phyloP scores from a whole-genome alignment of 1,284 basidiomycete species.

The Schizopora paradoxa region DNA sequence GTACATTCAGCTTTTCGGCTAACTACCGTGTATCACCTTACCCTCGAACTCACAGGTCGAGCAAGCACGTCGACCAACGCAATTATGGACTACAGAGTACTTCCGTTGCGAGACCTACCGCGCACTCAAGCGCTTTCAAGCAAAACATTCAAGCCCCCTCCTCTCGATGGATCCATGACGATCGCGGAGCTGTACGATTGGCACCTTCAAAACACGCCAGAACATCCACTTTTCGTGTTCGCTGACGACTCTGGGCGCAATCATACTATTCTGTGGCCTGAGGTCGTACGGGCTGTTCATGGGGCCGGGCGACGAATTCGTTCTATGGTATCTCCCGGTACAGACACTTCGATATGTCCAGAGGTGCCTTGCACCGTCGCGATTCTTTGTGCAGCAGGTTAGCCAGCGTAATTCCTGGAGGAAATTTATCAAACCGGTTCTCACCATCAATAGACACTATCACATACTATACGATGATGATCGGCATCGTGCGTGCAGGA shows the following conservation, averaged over 20 bases:
- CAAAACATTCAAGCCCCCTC: slow-evolving; percentile 27
- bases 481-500: slow-evolving; percentile 12
- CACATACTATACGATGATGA: slow-evolving; percentile 4
- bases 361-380: too few species aligned
- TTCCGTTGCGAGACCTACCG: too few species aligned
- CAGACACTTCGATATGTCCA: too few species aligned
- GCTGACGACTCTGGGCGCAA: slow-evolving; percentile 21
- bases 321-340: too few species aligned
- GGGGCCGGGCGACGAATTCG: slow-evolving; percentile 18
- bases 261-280: slow-evolving; percentile 25
- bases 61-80: too few species aligned
- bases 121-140: too few species aligned
- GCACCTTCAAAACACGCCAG: slow-evolving; percentile 29
- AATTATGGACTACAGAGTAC: too few species aligned
- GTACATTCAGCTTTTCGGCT: too few species aligned
- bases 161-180: slow-evolving; percentile 31
- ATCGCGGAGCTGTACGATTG: slow-evolving; percentile 34
- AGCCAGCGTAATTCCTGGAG: too few species aligned
- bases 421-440: slow-evolving; percentile 1
- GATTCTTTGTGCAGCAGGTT: slow-evolving; percentile 22
- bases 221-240: slow-evolving; percentile 33
- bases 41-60: too few species aligned
- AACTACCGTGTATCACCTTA: too few species aligned
- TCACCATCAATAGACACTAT: slow-evolving; percentile 7
- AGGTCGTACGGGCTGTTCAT: slow-evolving; percentile 24